Percentiles rank a stretch among this genome's conserved stretches.
Evolutionary conservation across 495 filamentous ascomycete species (phyloP).

Genomic region (Massariosphaeria phaeospora): DNA sequence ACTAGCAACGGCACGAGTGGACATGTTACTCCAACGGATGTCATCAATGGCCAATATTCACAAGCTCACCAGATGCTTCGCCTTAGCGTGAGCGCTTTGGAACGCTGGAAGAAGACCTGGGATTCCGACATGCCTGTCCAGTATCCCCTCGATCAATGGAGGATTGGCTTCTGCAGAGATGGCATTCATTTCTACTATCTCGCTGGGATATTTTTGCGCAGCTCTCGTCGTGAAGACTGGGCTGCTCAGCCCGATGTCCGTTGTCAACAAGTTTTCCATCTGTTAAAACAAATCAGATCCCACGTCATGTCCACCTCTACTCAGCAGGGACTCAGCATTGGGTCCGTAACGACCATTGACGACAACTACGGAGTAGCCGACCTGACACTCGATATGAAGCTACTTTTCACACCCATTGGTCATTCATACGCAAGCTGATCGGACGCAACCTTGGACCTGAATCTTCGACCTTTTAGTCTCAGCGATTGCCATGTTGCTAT

Average conservation of each 20-base stretch:
- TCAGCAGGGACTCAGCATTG: slow-evolving; percentile 51
- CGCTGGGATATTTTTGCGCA: slow-evolving; percentile 50
- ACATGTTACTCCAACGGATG: slow-evolving; percentile 48
- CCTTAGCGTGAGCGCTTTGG: slow-evolving; percentile 45
- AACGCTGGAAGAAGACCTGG: slow-evolving; percentile 63
- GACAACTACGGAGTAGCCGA: slow-evolving; percentile 55
- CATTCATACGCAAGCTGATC: background rate
- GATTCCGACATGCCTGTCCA: slow-evolving; percentile 59
- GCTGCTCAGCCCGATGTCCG: slow-evolving; percentile 51
- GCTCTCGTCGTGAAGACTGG: slow-evolving; percentile 44
- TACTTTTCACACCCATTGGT: slow-evolving; percentile 47
- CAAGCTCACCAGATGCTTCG: slow-evolving; percentile 39
- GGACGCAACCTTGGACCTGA: slow-evolving; percentile 1
- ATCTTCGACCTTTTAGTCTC: background rate
- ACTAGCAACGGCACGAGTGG: slow-evolving; percentile 44
- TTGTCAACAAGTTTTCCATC: slow-evolving; percentile 52
- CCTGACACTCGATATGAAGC: slow-evolving; percentile 62
- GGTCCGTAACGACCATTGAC: slow-evolving; percentile 56
- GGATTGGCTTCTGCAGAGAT: slow-evolving; percentile 60
- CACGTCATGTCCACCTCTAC: slow-evolving; percentile 52
- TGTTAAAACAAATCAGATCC: slow-evolving; percentile 53
- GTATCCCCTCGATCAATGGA: slow-evolving; percentile 52
- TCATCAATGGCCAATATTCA: slow-evolving; percentile 32
- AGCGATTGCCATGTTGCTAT: background rate
- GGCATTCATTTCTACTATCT: slow-evolving; percentile 64